Base-by-base conservation (phyloP, 1,139 yeast genomes). In the Blastobotrys arbuscula region DNA sequence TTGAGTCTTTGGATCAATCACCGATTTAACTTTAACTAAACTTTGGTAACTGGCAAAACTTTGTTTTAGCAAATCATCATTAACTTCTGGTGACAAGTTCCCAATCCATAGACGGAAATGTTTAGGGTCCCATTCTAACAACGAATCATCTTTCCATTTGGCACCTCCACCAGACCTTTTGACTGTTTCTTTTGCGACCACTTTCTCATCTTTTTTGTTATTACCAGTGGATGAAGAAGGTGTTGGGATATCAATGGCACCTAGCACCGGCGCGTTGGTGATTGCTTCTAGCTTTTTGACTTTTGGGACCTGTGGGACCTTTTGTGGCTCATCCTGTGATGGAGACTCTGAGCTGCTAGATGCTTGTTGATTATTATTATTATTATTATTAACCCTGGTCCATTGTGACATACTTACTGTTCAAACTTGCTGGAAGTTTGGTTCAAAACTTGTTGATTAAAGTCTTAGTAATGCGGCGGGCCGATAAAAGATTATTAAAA, bases 21-120 rank as follows among this genome's bases (percentile, higher is more conserved):
- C 61, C 3, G 82, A 84, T 51, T 74, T 71, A 10, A 74, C 83
- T 55, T 78, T 78, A 19, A 76, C 66, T 55, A 84, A 65, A 4
- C 79, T 74, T 42, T 66, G 65, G 63, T 68, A 84, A 51, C 65
- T 71, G 24, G 61, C 62, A 61, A 84, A 84, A 0, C 86, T 81
- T 26, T 67, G 64, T 12, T 64, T 58, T 20, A 84, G 67, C 47
- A 78, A 59, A 19, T 73, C 77, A 52, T 82, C 87, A 20, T 73
- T 77, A 4, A 80, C 90, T 56, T 84, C 92, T 2, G 75, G 72
- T 0, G 88, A 86, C 39, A 84, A 65, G 57, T 84, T 84, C 0
- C 94, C 94, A 9, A 84, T 86, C 66, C 84, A 84, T 13, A 84
- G 67, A 31, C 89, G 68, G 64, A 81, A 84, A 60, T 83, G 88